Conservation (phyloP, 192 early-diverging fungal genomes). For the Coemansia sp. region DNA sequence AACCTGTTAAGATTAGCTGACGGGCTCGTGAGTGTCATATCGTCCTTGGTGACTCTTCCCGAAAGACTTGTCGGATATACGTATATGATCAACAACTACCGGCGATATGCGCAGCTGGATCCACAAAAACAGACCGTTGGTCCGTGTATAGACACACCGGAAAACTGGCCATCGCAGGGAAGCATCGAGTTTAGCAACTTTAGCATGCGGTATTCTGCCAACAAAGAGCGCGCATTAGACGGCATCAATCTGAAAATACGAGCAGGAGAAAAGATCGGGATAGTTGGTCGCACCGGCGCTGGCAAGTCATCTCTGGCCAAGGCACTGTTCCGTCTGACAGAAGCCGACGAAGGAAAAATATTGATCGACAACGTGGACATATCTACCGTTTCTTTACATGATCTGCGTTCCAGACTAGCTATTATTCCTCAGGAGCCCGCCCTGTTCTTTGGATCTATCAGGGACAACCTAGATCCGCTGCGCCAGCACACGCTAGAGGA, state of each 20-base stretch:
- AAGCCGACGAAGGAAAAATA: constrained; percentile 26
- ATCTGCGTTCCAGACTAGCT: constrained; percentile 58
- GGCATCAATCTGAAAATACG: constrained; percentile 34
- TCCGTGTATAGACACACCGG: constrained; percentile 1
- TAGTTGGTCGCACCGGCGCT: constrained; percentile 61
- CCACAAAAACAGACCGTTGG: background rate
- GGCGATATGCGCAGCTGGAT: constrained; percentile 45
- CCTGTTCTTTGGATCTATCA: constrained; percentile 60
- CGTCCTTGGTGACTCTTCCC: background rate
- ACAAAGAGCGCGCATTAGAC: constrained; percentile 25
- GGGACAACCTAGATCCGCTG: constrained; percentile 10
- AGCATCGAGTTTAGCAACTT: constrained; percentile 39
- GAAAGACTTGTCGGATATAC: constrained; percentile 57
- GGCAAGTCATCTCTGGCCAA: constrained; percentile 61
- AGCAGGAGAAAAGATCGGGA: constrained; percentile 58
- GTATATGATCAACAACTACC: constrained; percentile 77
- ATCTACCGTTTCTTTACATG: constrained; percentile 33
- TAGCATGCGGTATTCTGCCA: constrained; percentile 46
- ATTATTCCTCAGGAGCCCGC: constrained; percentile 59
- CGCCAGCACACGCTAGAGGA: constrained; percentile 12
- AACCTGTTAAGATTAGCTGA: background rate
- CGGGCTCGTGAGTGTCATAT: background rate
- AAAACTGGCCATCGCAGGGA: constrained; percentile 46
- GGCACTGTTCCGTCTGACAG: constrained; percentile 64
- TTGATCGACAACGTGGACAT: constrained; percentile 62